phyloP scores from a whole-genome alignment of 768 basidiomycete genomes.

The Plicaturopsis crispa region DNA sequence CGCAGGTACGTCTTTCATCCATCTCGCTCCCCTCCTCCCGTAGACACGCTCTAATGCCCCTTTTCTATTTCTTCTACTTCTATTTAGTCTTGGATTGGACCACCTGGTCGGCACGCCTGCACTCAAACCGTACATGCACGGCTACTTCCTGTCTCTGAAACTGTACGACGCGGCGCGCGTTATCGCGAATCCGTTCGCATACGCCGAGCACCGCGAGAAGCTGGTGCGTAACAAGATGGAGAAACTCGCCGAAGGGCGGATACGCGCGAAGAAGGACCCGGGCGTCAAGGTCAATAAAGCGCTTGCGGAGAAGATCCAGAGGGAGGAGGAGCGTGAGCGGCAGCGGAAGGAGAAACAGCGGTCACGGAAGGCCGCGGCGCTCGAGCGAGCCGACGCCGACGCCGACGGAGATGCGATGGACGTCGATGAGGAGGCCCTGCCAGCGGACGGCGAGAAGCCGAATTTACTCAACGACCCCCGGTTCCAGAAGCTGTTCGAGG shows the following conservation, averaged over 20 bases:
- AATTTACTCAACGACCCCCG: conserved; percentile 78
- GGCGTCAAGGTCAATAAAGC: conserved; percentile 71
- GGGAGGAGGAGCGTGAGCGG: conserved; percentile 53
- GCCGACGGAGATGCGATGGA: conserved; percentile 23
- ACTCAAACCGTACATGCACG: conserved; percentile 99
- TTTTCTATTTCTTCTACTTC: conserved; percentile 5
- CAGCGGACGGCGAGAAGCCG: conserved; percentile 18
- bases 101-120: conserved; percentile 92
- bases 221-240: conserved; percentile 85
- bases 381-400: too few relatives aligned
- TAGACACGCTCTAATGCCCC: not conserved
- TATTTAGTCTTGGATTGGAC: conserved; percentile 77
- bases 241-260: conserved; percentile 88
- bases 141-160: conserved; percentile 94
- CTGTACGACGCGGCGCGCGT: conserved; percentile 93
- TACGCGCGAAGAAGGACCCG: conserved; percentile 64
- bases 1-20: conserved; percentile 50
- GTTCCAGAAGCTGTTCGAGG: conserved; percentile 85
- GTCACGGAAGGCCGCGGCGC: conserved; percentile 32
- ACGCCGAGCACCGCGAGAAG: conserved; percentile 89
- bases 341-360: conserved; percentile 50
- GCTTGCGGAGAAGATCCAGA: conserved; percentile 77
- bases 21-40: not conserved
- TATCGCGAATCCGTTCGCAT: conserved; percentile 94
- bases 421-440: conserved; percentile 20